Base-by-base conservation (phyloP, 441 rosid species). In the Erodium moschatum region DNA sequence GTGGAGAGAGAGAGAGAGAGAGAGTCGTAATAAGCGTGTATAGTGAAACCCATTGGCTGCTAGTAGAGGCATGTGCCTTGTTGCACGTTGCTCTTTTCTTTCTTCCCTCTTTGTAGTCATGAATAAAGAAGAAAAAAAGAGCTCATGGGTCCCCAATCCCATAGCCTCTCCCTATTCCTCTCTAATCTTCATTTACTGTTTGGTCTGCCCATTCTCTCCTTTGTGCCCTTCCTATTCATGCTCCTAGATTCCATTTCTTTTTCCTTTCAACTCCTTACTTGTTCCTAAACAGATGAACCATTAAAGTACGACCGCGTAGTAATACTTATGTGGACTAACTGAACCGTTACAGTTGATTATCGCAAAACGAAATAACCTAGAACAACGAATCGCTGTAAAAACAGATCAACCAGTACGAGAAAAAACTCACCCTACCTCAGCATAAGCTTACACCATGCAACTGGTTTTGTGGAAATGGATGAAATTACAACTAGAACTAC, bases 31-130 rank as follows among this genome's bases (percentile, higher is more conserved):
- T 0, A 2, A 16, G 62, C 54, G 46, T 29, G 67, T 73, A 66
- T 54, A 67, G 67, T 64, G 62, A 44, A 52, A 2, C 48, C 56
- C 60, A 42, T 66, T 46, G 81, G 75, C 67, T 60, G 69, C 60
- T 24, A 48, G 70, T 70, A 61, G 70, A 50, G 56, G 18, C 56
- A 50, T 50, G 56, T 50, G 18, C 18, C 56, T 50, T 50, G 48
- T 42, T 42, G 48, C 35, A 35, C 61, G 72, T 76, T 20, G 31
- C 56, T 52, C 66, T 38, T 11, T 64, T 67, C 46, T 42, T 42
- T 40, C 33, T 29, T 38, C 74, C 35, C 67, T 18, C 27, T 56
- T 69, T 50, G 21, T 52, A 54, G 58, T 27, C 56, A 50, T 50
- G 50, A 29, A 75, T 27, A 68, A 58, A 5, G 0, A 3, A 10